Base-by-base conservation (phyloP, 495 filamentous ascomycete genomes). In the Aspergillus incahuasiensis region DNA sequence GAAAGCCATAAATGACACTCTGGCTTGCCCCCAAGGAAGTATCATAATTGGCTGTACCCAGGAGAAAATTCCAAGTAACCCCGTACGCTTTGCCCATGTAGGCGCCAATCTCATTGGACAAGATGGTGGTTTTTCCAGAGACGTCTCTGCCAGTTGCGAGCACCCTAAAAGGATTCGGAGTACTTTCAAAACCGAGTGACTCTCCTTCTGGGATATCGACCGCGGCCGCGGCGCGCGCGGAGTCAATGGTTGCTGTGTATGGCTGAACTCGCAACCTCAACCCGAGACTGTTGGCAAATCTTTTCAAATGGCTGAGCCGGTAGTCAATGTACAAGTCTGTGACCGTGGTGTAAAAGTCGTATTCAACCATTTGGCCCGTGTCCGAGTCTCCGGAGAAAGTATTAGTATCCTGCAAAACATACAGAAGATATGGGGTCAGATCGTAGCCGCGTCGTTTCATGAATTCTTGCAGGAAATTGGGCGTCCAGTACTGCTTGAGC, bases 261-360 rank as follows among this genome's bases (percentile, higher is more conserved):
- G 46, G 46, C 46, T 49, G 46, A 12, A 49, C 25, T 5, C 46
- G 46, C 7, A 49, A 15, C 19, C 34, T 49, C 2, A 49, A 15
- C 15, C 46, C 46, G 46, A 49, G 46, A 5, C 22, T 18, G 32
- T 49, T 13, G 6, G 46, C 46, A 16, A 49, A 49, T 24, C 16
- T 49, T 28, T 32, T 30, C 22, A 49, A 19, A 18, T 35, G 15
- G 15, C 15, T 30, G 3, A 49, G 25, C 5, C 46, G 46, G 46
- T 49, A 32, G 46, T 49, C 46, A 28, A 49, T 49, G 24, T 49
- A 49, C 7, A 49, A 24, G 32, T 49, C 46, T 8, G 22, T 49
- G 3, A 49, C 32, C 9, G 46, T 49, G 22, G 46, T 32, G 15
- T 49, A 49, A 49, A 49, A 49, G 32, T 49, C 46, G 24, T 49